These are phyloP conservation scores for Penicillium flavigenum DNA, from an alignment of 495 filamentous ascomycete species.

Conservation along the genomic window DNA sequence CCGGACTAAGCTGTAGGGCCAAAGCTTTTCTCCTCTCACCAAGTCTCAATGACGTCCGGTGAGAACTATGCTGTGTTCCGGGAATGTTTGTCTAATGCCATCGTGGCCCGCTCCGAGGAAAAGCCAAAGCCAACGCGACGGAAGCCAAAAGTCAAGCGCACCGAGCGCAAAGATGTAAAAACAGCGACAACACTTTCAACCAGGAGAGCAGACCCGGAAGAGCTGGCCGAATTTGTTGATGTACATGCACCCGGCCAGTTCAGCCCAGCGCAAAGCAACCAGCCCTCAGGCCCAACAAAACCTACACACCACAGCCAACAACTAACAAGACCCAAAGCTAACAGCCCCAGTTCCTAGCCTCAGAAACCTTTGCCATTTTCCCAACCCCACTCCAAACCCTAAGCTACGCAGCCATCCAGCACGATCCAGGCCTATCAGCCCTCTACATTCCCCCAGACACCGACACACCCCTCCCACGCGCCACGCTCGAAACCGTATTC, in stretches of 20 bases:
- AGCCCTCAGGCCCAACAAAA: background rate
- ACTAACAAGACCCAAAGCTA: constrained; percentile 4
- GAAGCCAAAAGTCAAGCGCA: constrained; percentile 40
- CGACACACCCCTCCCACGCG: constrained; percentile 44
- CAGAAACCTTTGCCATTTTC: constrained; percentile 64
- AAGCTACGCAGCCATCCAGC: constrained; percentile 55
- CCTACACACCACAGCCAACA: background rate
- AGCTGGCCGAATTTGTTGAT: constrained; percentile 72
- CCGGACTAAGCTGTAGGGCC: background rate
- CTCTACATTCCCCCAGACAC: constrained; percentile 47
- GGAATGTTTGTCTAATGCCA: constrained; percentile 60
- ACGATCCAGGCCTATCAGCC: constrained; percentile 45
- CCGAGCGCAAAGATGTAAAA: constrained; percentile 21
- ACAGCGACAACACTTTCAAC: constrained; percentile 10
- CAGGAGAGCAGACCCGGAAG: constrained; percentile 54
- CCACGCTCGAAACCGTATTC: constrained; percentile 42
- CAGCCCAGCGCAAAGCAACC: background rate
- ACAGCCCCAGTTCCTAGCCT: constrained; percentile 62
- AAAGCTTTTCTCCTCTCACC: background rate
- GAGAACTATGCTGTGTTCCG: constrained; percentile 68
- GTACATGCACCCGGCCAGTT: constrained; percentile 33
- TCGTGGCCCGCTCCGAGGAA: constrained; percentile 55
- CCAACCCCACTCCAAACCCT: constrained; percentile 59
- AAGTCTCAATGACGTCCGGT: constrained; percentile 27
- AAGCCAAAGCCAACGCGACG: constrained; percentile 43